Base-by-base conservation (phyloP, 108 stramenopile genomes). In the Poteriospumella lacustris region DNA sequence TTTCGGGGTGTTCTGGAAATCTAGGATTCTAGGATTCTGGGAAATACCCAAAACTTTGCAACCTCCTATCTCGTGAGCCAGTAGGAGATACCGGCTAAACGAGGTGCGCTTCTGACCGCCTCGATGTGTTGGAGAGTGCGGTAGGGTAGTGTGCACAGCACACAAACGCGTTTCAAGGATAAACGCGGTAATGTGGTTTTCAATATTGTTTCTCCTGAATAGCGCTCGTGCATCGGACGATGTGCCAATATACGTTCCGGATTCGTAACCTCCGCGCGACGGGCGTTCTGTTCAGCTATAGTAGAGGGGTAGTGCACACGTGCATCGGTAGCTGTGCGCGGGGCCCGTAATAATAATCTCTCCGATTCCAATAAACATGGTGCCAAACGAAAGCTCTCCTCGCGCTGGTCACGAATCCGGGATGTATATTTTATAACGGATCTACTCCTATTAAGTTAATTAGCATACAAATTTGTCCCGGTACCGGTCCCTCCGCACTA, bases 391-490 rank as follows among this genome's bases (percentile, higher is more conserved):
- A 52, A 52, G 47, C 47, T 52, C 47, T 52, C 47, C 47, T 52
- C 47, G 47, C 47, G 47, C 47, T 52, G 47, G 47, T 52, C 47
- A 52, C 47, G 47, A 52, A 52, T 52, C 47, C 47, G 47, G 47
- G 47, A 52, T 52, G 47, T 52, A 52, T 52, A 52, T 52, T 52
- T 52, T 52, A 52, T 52, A 52, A 52, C 47, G 47, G 47, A 52
- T 52, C 47, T 52, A 52, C 19, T 52, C 47, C 47, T 52, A 52
- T 52, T 52, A 52, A 52, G 47, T 52, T 52, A 52, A 52, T 52
- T 52, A 52, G 47, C 47, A 52, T 52, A 52, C 47, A 52, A 52
- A 52, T 52, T 52, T 52, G 47, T 52, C 47, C 47, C 47, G 47
- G 47, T 52, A 52, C 47, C 47, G 47, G 47, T 52, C 47, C 47